Evolutionary conservation across 75 land plant species (phyloP).

Genomic region (Pinus tabuliformis): DNA sequence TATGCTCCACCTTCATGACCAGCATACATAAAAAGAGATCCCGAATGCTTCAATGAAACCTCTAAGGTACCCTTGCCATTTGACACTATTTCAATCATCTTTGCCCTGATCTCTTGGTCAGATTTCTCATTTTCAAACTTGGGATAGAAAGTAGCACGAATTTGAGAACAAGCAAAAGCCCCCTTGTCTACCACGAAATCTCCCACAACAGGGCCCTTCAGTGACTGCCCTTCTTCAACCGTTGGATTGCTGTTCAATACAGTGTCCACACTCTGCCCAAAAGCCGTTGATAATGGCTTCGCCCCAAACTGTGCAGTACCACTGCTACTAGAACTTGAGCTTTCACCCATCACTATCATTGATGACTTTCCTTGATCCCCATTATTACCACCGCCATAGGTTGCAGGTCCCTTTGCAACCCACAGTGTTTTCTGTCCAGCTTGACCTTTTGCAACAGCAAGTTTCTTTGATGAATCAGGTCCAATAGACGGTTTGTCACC

Average conservation of each 20-base stretch:
- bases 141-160: constrained; percentile 93
- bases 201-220: too few relatives aligned
- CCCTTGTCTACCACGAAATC: too few relatives aligned
- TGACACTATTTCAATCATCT: constrained; percentile 90
- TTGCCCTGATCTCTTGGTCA: constrained; percentile 87
- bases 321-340: too few relatives aligned
- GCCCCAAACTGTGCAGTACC: not conserved
- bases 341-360: not conserved
- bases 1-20: constrained; percentile 96
- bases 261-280: not conserved
- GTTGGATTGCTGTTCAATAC: not conserved
- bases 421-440: constrained; percentile 14
- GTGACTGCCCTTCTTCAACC: constrained; percentile 18
- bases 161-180: too few relatives aligned
- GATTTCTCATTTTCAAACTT: constrained; percentile 99
- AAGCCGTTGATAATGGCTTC: not conserved
- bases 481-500: not conserved
- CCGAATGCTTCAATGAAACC: too few relatives aligned
- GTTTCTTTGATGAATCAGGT: not conserved
- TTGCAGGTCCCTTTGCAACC: constrained; percentile 38
- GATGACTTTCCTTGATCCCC: not conserved
- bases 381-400: constrained; percentile 14
- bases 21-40: too few relatives aligned
- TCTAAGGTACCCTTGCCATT: constrained; percentile 80
- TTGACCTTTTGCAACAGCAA: not conserved